Evolutionary conservation across 306 rosid species (phyloP).

Genomic region (Elaeagnus macrophylla): DNA sequence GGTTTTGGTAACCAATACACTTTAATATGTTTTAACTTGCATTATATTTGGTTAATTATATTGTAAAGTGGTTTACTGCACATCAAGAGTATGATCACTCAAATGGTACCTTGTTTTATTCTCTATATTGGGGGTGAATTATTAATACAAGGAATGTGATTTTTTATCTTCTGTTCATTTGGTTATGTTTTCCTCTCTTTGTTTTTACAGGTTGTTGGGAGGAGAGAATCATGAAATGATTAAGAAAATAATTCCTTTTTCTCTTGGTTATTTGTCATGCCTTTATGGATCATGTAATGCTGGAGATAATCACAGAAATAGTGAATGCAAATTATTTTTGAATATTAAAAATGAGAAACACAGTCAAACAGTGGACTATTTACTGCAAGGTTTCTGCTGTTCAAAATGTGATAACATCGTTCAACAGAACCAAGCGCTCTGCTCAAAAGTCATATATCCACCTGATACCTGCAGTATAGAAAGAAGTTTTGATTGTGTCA

Average conservation of each 20-base stretch:
- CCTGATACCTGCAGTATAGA: constrained; percentile 27
- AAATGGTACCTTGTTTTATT: not conserved
- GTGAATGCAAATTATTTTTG: constrained; percentile 48
- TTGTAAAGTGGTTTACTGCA: not conserved
- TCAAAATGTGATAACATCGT: constrained; percentile 60
- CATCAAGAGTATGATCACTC: not conserved
- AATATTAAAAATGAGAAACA: constrained; percentile 31
- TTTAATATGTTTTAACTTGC: not conserved
- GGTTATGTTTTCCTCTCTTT: constrained; percentile 21
- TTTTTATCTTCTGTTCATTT: constrained; percentile 8
- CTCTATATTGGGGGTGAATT: not conserved
- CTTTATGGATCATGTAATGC: constrained; percentile 61
- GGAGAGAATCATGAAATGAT: constrained; percentile 44
- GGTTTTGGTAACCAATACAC: too few species aligned
- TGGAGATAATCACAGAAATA: constrained; percentile 23
- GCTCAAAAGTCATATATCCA: constrained; percentile 28
- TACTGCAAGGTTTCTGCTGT: constrained; percentile 80
- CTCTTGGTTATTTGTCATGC: constrained; percentile 83
- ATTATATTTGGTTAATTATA: not conserved
- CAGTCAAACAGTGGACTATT: constrained; percentile 41
- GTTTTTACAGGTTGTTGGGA: constrained; percentile 46
- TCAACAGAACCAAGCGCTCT: constrained; percentile 21
- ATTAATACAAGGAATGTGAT: not conserved
- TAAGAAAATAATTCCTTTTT: constrained; percentile 49
- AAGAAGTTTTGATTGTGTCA: constrained; percentile 36